These are phyloP conservation scores for Pseudophaeomoniella oleicola DNA, from an alignment of 2,329 filamentous ascomycete genomes.

Conservation along the genomic window DNA sequence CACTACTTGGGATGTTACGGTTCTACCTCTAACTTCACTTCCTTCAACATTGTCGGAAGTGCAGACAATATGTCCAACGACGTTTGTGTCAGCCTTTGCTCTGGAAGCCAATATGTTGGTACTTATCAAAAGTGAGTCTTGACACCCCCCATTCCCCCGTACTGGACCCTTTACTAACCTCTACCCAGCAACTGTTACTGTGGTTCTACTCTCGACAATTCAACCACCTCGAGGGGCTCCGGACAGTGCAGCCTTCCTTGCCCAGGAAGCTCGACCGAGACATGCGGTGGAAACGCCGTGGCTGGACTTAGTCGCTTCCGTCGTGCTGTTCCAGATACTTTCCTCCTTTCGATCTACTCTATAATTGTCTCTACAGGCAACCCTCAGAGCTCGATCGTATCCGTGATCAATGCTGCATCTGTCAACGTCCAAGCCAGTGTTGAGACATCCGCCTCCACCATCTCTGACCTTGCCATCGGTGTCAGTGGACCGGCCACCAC, in stretches of 20 bases:
- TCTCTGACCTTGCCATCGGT: no score
- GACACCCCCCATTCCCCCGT: background rate
- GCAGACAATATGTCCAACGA: background rate
- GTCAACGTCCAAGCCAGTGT: background rate
- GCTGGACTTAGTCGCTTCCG: slow-evolving; percentile 3
- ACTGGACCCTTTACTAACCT: background rate
- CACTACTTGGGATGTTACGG: background rate
- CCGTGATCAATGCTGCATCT: background rate
- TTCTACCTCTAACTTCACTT: background rate
- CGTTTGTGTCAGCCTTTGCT: background rate
- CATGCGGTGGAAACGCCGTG: slow-evolving; percentile 35
- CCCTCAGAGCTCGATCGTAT: background rate
- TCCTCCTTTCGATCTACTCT: background rate
- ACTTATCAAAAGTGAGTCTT: background rate
- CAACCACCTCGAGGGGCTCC: background rate
- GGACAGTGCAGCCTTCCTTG: slow-evolving; percentile 27
- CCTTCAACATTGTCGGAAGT: background rate
- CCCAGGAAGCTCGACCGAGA: slow-evolving; percentile 20
- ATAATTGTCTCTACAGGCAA: background rate
- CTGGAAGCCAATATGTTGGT: background rate
- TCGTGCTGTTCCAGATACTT: background rate
- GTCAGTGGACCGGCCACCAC: no score
- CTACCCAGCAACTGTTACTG: slow-evolving; percentile 1
- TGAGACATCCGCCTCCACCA: background rate
- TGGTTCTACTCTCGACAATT: background rate